These are phyloP conservation scores for Plasmodium gallinaceum DNA, from an alignment of 169 alveolate species.

Conservation along the genomic window DNA sequence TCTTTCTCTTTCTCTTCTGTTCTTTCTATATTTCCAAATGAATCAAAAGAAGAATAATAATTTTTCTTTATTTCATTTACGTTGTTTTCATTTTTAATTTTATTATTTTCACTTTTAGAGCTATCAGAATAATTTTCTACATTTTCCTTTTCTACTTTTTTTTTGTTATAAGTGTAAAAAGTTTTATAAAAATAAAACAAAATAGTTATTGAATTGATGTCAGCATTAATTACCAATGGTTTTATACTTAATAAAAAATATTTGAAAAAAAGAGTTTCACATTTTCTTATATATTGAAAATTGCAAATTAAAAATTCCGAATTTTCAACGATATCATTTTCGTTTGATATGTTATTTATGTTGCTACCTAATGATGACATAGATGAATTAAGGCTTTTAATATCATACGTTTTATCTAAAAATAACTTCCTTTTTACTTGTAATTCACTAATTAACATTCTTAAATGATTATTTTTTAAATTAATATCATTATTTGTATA, in stretches of 20 bases:
- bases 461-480: slow-evolving; percentile 28
- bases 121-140: background rate
- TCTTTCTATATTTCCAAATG: slow-evolving; percentile 18
- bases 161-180: slow-evolving; percentile 11
- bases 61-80: background rate
- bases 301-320: slow-evolving; percentile 33
- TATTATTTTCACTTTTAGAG: background rate
- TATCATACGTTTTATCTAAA: slow-evolving; percentile 15
- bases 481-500: slow-evolving; percentile 35
- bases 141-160: slow-evolving; percentile 7
- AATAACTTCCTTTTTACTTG: slow-evolving; percentile 40
- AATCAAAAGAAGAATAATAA: slow-evolving; percentile 16
- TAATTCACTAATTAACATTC: slow-evolving; percentile 30
- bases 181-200: slow-evolving; percentile 65
- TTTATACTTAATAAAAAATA: slow-evolving; percentile 52
- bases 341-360: background rate
- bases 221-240: slow-evolving; percentile 65
- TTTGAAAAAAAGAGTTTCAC: slow-evolving; percentile 52
- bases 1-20: background rate
- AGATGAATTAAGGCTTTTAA: background rate
- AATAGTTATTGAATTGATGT: slow-evolving; percentile 42
- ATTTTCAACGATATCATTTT: background rate
- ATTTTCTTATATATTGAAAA: slow-evolving; percentile 50
- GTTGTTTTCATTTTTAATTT: slow-evolving; percentile 1
- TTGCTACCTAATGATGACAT: background rate